Evolutionary conservation across 2,329 filamentous ascomycete species (phyloP), one percentile per base, ranked within the genome.

Genomic region (Davidsoniella eucalypti): DNA sequence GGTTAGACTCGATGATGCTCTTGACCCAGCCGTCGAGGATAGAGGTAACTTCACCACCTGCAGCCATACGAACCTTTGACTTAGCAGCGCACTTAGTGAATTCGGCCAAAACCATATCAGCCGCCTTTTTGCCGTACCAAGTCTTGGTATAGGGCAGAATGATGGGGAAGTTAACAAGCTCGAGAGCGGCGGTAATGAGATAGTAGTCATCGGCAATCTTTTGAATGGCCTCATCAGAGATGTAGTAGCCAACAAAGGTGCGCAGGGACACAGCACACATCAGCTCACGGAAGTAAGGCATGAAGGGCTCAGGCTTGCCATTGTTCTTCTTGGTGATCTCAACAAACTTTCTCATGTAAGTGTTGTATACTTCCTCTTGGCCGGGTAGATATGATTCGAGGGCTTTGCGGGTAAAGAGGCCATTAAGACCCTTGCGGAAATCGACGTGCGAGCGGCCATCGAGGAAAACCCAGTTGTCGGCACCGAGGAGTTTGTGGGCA

Each of bases 91-190:
- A 95, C 67, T 87, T 88, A 63, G 82, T 69, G 61, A 96, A 96
- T 64, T 94, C 88, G 45, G 74, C 75, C 56, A 96, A 72, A 33
- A 94, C 87, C 80, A 94, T 87, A 61, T 94, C 86, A 52, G 90
- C 81, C 26, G 87, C 87, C 70, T 88, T 93, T 75, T 95, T 94
- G 59, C 90, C 92, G 61, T 94, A 93, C 87, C 87, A 96, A 4
- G 87, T 87, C 71, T 87, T 90, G 63, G 88, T 95, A 72, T 78
- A 96, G 38, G 90, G 90, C 39, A 96, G 67, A 63, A 96, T 95
- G 67, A 96, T 84, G 53, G 92, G 90, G 71, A 96, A 94, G 72
- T 96, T 96, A 72, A 98, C 92, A 44, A 96, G 76, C 67, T 98
- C 92, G 57, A 96, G 77, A 18, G 92, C 92, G 52, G 84, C 90